Evolutionary conservation across 148 eudicot species (phyloP), one percentile per base, ranked within the genome.

Genomic region (Suaeda aralocaspica): DNA sequence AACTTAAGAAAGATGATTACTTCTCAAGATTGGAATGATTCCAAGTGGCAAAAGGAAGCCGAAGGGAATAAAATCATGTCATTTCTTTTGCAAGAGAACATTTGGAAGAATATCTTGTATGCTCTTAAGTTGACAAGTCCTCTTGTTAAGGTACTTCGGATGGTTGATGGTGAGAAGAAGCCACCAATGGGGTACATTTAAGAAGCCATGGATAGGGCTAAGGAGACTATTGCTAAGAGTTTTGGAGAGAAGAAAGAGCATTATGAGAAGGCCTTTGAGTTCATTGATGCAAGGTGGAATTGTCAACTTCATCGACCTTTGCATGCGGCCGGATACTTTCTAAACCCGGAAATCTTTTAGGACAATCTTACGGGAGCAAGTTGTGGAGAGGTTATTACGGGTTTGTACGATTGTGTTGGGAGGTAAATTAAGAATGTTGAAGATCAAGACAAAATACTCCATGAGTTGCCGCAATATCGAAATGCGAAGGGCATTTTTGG

Each of bases 191-290:
- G 78, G 0, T 76, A 68, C 26, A 76, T 77, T 30, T 77, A 69
- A 28, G 69, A 59, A 30, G 70, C 70, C 9, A 81, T 71, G 74
- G 77, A 80, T 61, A 67, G 29, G 28, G 76, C 73, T 13, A 81
- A 77, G 31, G 70, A 74, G 19, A 21, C 61, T 6, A 81, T 77
- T 30, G 39, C 18, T 1, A 59, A 24, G 0, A 21, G 8, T n/a
- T 59, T 65, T 48, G 22, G 9, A 3, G 22, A 49, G 0, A 68
- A 31, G 4, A 28, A 73, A 24, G 55, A 26, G 1, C 22, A 56
- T 1, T 67, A 48, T 8, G 10, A 19, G 42, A 29, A 28, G 19
- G 41, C 39, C 3, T 66, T 66, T 28, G n/a, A n/a, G n/a, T n/a
- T n/a, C n/a, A n/a, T n/a, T n/a, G n/a, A n/a, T 36, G 41, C 41